Conservation (phyloP, 441 rosid species). For the Adansonia madagascariensis region DNA sequence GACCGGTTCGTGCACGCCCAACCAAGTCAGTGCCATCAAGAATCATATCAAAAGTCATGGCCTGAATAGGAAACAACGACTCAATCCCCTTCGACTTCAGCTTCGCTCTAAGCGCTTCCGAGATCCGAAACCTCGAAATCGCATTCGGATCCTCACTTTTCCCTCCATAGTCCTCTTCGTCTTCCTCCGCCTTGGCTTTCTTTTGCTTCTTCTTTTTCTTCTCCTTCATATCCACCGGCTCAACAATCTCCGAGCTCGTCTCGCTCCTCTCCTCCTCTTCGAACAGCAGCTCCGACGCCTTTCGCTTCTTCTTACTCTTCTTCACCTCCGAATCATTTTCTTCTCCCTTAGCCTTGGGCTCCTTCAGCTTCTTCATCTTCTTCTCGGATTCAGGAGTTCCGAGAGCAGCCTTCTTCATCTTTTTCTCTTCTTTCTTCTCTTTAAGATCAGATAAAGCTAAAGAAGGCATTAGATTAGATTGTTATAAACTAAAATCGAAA, state of each 20-base stretch:
- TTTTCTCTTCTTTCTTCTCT: constrained; percentile 53
- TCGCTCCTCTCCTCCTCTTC: constrained; percentile 64
- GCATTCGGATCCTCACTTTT: constrained; percentile 67
- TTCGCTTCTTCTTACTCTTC: constrained; percentile 54
- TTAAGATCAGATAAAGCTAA: constrained; percentile 41
- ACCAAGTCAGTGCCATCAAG: constrained; percentile 85
- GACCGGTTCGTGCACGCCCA: constrained; percentile 66
- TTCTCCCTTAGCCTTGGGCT: constrained; percentile 35
- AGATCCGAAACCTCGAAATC: constrained; percentile 68
- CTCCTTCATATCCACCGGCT: constrained; percentile 45
- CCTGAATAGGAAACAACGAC: constrained; percentile 89
- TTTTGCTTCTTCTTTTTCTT: constrained; percentile 30
- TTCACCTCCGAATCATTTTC: constrained; percentile 50
- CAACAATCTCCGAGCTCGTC: constrained; percentile 72
- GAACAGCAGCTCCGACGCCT: constrained; percentile 47
- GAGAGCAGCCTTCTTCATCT: constrained; percentile 61
- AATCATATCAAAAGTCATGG: constrained; percentile 72
- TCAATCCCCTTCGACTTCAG: constrained; percentile 78
- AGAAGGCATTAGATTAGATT: constrained; percentile 49
- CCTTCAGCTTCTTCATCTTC: constrained; percentile 42
- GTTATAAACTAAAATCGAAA: background rate
- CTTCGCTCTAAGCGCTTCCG: constrained; percentile 64
- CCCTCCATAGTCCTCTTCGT: constrained; percentile 34
- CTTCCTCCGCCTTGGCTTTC: constrained; percentile 57
- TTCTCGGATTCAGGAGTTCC: constrained; percentile 42